phyloP scores from a whole-genome alignment of 306 rosid genomes.

The Trifolium subterraneum region DNA sequence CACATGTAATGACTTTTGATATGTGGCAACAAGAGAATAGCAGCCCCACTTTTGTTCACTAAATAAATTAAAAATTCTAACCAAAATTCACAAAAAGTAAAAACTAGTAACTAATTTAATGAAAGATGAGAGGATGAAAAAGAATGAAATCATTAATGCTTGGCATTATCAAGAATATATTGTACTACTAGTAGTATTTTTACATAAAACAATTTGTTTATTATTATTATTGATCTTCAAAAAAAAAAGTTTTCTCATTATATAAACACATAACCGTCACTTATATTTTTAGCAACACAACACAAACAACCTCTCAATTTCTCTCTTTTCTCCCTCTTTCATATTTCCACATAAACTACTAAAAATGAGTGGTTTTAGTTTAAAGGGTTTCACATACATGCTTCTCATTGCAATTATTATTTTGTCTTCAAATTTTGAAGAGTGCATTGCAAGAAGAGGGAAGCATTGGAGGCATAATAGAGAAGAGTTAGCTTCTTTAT shows the following conservation, averaged over 20 bases:
- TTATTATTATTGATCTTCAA: slow-evolving; percentile 26
- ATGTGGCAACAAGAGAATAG: slow-evolving; percentile 51
- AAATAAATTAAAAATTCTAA: slow-evolving; percentile 49
- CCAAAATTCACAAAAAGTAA: slow-evolving; percentile 61
- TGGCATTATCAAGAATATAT: slow-evolving; percentile 47
- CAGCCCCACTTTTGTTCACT: slow-evolving; percentile 18
- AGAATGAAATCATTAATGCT: slow-evolving; percentile 53
- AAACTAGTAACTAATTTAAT: slow-evolving; percentile 39
- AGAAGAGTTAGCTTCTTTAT: slow-evolving; percentile 49
- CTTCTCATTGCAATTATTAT: slow-evolving; percentile 57
- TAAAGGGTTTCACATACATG: slow-evolving; percentile 61
- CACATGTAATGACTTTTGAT: slow-evolving; percentile 53
- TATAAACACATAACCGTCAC: slow-evolving; percentile 64
- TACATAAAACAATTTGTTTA: slow-evolving; percentile 23
- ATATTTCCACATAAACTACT: slow-evolving; percentile 41
- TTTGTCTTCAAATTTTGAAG: slow-evolving; percentile 79
- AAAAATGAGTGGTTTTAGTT: slow-evolving; percentile 71
- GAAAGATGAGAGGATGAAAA: slow-evolving; percentile 6
- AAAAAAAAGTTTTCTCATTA: slow-evolving; percentile 46
- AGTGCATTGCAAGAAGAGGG: slow-evolving; percentile 85
- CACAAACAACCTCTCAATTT: slow-evolving; percentile 38
- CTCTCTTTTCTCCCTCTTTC: slow-evolving; percentile 37
- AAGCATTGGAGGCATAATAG: slow-evolving; percentile 80
- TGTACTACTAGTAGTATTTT: neutral
- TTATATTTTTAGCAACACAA: slow-evolving; percentile 42